Evolutionary conservation across 257 asterid genomes (phyloP).

Genomic region (Jaltomata sinuosa): DNA sequence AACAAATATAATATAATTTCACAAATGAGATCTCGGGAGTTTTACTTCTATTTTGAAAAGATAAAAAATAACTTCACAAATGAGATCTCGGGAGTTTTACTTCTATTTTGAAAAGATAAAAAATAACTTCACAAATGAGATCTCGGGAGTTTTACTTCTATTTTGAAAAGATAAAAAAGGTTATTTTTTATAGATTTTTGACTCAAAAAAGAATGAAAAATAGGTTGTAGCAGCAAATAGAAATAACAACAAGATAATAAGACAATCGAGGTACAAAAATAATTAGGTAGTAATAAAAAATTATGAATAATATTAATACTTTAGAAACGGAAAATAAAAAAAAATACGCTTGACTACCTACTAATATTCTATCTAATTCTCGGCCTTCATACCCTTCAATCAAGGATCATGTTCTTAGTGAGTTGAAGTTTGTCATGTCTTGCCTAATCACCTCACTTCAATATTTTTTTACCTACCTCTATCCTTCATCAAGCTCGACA

Average conservation of each 20-base stretch:
- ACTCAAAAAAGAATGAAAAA: not conserved
- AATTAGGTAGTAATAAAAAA: not conserved
- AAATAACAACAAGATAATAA: not conserved
- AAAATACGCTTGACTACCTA: not conserved
- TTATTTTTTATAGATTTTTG: not conserved
- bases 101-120: not conserved
- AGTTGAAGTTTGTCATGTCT: no score
- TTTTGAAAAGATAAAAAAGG: not conserved
- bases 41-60: not conserved
- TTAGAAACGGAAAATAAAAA: not conserved
- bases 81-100: no score
- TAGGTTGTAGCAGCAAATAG: not conserved
- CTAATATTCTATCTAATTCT: no score
- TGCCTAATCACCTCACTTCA: no score
- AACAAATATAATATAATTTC: not conserved
- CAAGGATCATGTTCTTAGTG: no score
- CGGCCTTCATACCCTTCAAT: no score
- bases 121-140: not conserved
- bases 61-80: not conserved
- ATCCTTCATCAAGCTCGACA: no score
- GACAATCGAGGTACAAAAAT: not conserved
- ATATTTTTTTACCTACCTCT: no score
- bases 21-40: no score
- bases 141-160: no score
- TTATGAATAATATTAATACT: not conserved